Conservation (phyloP, 495 filamentous ascomycete species). For the Trichoderma asperelloides region DNA sequence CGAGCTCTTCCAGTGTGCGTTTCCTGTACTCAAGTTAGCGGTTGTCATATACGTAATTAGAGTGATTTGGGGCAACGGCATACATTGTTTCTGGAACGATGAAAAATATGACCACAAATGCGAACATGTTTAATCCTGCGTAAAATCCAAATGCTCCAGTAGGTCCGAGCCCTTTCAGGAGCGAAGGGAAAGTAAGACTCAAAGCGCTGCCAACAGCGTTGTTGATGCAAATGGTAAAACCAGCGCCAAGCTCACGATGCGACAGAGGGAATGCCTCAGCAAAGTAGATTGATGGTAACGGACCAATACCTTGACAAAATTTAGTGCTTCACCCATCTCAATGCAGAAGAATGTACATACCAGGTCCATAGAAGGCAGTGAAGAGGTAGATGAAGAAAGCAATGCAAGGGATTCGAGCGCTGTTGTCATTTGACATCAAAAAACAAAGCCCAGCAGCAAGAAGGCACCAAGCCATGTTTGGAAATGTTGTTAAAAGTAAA, state of each 20-base stretch:
- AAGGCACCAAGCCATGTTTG: conserved; percentile 42
- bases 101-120: conserved; percentile 45
- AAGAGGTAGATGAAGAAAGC: conserved; percentile 45
- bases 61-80: conserved; percentile 17
- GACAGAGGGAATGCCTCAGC: conserved; percentile 50
- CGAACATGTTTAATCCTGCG: conserved; percentile 49
- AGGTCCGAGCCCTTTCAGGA: conserved; percentile 40
- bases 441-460: conserved; percentile 46
- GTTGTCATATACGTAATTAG: conserved; percentile 34
- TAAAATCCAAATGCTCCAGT: conserved; percentile 54
- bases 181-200: conserved; percentile 47
- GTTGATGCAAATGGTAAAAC: conserved; percentile 39
- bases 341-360: conserved; percentile 19
- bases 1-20: conserved; percentile 43
- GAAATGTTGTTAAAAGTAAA: conserved; percentile 47
- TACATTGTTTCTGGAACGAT: conserved; percentile 51
- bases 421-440: conserved; percentile 29
- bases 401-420: conserved; percentile 34
- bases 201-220: conserved; percentile 43
- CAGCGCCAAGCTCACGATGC: conserved; percentile 39
- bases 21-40: conserved; percentile 23
- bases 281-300: conserved; percentile 49
- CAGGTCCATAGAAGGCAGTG: conserved; percentile 45
- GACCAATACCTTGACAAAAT: conserved; percentile 22
- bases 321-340: background rate